Conservation (phyloP, 2,329 filamentous ascomycete genomes). For the Corinectria fuckeliana region DNA sequence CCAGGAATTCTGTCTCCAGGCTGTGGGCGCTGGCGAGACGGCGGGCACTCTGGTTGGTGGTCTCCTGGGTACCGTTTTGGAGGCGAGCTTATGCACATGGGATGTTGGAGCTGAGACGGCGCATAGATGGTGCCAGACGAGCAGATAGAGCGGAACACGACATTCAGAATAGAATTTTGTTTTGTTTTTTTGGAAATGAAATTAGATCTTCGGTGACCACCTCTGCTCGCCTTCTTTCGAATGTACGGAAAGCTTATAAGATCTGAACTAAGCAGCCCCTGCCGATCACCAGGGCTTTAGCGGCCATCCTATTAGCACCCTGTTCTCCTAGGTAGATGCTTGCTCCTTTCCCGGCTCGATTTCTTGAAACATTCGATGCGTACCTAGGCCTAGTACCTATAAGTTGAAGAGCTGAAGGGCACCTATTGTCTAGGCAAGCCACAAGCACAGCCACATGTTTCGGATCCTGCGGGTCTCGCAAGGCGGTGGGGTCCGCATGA, state of each 20-base stretch:
- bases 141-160: constrained; percentile 14
- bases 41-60: constrained; percentile 37
- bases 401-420: not conserved
- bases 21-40: constrained; percentile 39
- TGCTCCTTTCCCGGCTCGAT: no score
- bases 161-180: no score
- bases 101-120: constrained; percentile 2
- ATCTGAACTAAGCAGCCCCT: not conserved
- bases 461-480: not conserved
- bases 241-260: no score
- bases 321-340: no score
- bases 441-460: constrained; percentile 31
- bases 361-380: no score
- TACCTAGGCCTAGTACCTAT: no score
- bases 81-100: constrained; percentile 32
- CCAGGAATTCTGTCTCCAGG: constrained; percentile 40
- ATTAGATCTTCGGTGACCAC: not conserved
- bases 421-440: not conserved
- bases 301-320: no score
- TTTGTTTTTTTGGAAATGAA: not conserved
- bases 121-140: constrained; percentile 40
- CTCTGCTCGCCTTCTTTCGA: not conserved
- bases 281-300: not conserved
- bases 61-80: constrained; percentile 34
- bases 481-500: not conserved